Percentiles rank a stretch among this genome's conserved stretches.
Conservation (phyloP, 2,329 filamentous ascomycete species). For the Venturia asperata region DNA sequence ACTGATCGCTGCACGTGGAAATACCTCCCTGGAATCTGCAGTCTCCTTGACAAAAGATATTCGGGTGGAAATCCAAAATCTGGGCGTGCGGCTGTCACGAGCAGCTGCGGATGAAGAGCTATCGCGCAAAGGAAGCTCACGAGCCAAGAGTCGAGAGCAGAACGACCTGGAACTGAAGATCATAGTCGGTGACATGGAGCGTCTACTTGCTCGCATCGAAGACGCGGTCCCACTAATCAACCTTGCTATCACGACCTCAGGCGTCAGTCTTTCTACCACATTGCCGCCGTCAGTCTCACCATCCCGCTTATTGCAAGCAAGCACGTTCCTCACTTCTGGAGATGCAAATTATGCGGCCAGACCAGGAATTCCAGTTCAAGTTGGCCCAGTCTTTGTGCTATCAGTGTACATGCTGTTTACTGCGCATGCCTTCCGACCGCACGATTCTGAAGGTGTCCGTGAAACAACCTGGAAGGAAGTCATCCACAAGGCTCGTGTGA, state of each 20-base stretch:
- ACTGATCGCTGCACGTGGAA: conserved; percentile 71
- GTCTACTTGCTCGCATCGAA: conserved; percentile 71
- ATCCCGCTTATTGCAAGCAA: conserved; percentile 84
- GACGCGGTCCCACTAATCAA: conserved; percentile 88
- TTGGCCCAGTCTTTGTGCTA: conserved; percentile 78
- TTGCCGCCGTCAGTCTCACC: conserved; percentile 80
- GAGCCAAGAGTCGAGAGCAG: conserved; percentile 45
- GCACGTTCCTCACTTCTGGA: conserved; percentile 78
- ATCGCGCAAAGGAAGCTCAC: conserved; percentile 37
- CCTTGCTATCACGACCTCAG: conserved; percentile 87
- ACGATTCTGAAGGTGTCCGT: conserved; percentile 51
- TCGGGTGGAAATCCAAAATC: conserved; percentile 70
- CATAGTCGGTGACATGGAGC: conserved; percentile 69
- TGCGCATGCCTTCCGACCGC: conserved; percentile 58
- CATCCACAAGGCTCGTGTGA: conserved; percentile 83
- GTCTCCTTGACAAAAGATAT: conserved; percentile 75
- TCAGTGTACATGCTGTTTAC: conserved; percentile 94
- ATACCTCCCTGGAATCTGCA: conserved; percentile 76
- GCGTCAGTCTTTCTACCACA: conserved; percentile 73
- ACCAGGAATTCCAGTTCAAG: conserved; percentile 60
- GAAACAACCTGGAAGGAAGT: conserved; percentile 90
- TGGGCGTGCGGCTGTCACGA: conserved; percentile 67
- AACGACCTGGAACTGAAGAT: conserved; percentile 58
- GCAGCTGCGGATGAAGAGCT: conserved; percentile 59
- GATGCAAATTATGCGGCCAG: conserved; percentile 72